phyloP scores from a whole-genome alignment of 169 alveolate species.

The Eimeria necatrix region DNA sequence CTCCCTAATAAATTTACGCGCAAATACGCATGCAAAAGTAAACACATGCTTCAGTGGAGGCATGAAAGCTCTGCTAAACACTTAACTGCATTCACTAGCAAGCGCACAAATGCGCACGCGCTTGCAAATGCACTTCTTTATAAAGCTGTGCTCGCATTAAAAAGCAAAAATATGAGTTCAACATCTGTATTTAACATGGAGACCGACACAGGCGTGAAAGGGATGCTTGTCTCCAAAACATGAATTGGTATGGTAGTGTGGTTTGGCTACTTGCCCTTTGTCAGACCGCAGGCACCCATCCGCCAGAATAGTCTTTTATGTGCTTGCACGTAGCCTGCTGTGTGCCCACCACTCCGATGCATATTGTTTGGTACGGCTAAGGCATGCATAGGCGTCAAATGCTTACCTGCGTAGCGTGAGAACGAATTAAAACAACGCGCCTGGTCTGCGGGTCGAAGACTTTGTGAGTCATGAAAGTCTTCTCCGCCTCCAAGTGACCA shows the following conservation, averaged over 20 bases:
- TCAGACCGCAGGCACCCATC: too few species aligned
- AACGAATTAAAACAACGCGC: slow-evolving; percentile 52
- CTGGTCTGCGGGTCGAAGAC: slow-evolving; percentile 48
- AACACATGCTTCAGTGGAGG: not conserved
- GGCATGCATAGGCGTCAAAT: not conserved
- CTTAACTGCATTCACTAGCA: not conserved
- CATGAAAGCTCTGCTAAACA: too few species aligned
- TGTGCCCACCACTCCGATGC: too few species aligned
- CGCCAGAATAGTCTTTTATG: too few species aligned
- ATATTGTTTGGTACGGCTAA: too few species aligned
- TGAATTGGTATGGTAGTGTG: too few species aligned
- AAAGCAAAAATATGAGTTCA: too few species aligned
- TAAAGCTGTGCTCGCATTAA: not conserved
- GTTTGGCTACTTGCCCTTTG: too few species aligned
- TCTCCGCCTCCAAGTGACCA: slow-evolving; percentile 46
- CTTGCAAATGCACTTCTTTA: not conserved
- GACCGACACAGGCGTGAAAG: too few species aligned
- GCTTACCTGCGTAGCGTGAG: slow-evolving; percentile 34
- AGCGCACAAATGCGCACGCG: not conserved
- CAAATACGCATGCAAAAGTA: not conserved
- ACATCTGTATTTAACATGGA: too few species aligned
- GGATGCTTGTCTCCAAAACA: too few species aligned
- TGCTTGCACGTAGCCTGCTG: too few species aligned
- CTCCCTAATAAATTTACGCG: not conserved
- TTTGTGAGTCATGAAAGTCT: slow-evolving; percentile 53